phyloP scores from a whole-genome alignment of 306 rosid species.

The Vicia faba region DNA sequence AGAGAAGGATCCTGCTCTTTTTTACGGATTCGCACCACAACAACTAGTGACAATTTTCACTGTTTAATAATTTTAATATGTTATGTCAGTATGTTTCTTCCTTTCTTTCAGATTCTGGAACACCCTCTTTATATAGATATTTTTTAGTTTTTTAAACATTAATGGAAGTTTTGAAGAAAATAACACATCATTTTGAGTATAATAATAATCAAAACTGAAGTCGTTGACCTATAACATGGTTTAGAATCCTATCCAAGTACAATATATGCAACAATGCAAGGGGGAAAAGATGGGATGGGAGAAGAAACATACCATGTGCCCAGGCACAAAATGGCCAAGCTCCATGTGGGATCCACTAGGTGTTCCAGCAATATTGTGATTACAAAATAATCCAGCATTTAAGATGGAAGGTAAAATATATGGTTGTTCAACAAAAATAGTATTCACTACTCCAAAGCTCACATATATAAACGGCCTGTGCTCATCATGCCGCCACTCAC shows the following conservation, averaged over 20 bases:
- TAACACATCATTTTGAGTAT: constrained; percentile 6
- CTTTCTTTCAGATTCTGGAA: constrained; percentile 17
- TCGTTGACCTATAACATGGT: background rate
- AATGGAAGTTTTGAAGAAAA: constrained; percentile 21
- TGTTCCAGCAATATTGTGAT: constrained; percentile 29
- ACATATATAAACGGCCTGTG: constrained; percentile 53
- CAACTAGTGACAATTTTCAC: background rate
- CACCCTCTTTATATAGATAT: background rate
- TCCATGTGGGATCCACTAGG: constrained; percentile 66
- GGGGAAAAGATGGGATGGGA: background rate
- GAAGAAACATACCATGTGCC: constrained; percentile 46
- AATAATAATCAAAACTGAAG: background rate
- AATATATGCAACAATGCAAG: constrained; percentile 22
- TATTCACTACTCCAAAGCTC: constrained; percentile 59
- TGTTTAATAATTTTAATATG: constrained; percentile 1
- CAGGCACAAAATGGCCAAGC: constrained; percentile 50
- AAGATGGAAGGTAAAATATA: constrained; percentile 39
- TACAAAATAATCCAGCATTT: constrained; percentile 33
- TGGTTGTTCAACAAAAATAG: constrained; percentile 50
- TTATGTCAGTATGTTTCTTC: background rate
- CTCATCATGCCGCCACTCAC: constrained; percentile 83
- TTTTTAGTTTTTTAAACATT: constrained; percentile 1
- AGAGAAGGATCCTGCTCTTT: no score
- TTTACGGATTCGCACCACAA: no score
- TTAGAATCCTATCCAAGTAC: constrained; percentile 10